phyloP scores from a whole-genome alignment of 257 asterid genomes.

The Cinchona pubescens region DNA sequence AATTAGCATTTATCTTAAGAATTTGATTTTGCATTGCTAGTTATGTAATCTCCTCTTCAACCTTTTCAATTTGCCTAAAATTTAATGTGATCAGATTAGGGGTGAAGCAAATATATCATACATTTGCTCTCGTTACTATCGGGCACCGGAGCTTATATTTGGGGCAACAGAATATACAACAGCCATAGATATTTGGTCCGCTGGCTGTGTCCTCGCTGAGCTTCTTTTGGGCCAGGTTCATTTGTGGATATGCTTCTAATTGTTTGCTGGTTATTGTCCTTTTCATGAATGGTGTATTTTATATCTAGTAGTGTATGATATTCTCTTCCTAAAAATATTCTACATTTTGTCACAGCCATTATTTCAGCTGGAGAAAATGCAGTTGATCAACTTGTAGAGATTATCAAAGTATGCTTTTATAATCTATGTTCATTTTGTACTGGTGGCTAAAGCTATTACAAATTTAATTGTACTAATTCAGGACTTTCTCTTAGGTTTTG shows the following conservation, averaged over 20 bases:
- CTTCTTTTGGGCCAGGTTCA: slow-evolving; percentile 86
- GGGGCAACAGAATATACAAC: slow-evolving; percentile 85
- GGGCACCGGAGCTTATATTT: slow-evolving; percentile 91
- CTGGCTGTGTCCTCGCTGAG: slow-evolving; percentile 93
- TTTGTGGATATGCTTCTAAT: slow-evolving; percentile 7
- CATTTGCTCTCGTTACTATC: slow-evolving; percentile 90
- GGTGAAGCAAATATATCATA: slow-evolving; percentile 91
- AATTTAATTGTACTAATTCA: slow-evolving; percentile 21
- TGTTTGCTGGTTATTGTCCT: slow-evolving; percentile 10
- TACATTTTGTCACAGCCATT: slow-evolving; percentile 52
- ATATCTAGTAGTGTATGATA: neutral
- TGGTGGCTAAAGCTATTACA: neutral
- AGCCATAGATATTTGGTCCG: slow-evolving; percentile 90
- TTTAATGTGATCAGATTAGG: slow-evolving; percentile 48
- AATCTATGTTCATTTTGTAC: neutral
- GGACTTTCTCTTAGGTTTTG: slow-evolving; percentile 54
- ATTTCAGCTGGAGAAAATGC: slow-evolving; percentile 96
- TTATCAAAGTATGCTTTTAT: slow-evolving; percentile 60
- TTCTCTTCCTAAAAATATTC: slow-evolving; percentile 8
- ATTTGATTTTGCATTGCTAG: neutral
- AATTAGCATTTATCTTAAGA: neutral
- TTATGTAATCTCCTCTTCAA: neutral
- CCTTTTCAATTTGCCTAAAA: slow-evolving; percentile 23
- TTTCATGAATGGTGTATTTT: neutral
- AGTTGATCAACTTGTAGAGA: slow-evolving; percentile 92